Conservation (phyloP, 2,329 filamentous ascomycete genomes). For the Whalleya microplaca region DNA sequence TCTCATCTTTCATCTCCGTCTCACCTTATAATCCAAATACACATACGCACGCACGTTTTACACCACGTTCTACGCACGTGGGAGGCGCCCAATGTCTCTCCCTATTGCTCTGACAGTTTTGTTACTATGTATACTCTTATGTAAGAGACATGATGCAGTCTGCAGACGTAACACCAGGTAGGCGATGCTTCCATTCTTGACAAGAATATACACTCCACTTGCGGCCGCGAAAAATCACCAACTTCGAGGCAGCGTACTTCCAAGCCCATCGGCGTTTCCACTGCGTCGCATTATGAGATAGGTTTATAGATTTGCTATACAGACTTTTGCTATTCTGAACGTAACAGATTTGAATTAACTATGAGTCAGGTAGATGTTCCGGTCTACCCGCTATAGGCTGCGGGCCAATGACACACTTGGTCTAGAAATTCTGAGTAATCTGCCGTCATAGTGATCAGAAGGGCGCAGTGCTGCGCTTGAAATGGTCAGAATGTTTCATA, state of each 20-base stretch:
- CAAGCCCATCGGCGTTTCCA: not conserved
- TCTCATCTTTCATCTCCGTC: not conserved
- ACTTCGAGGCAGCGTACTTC: not conserved
- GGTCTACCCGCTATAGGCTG: not conserved
- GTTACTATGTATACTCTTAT: constrained; percentile 17
- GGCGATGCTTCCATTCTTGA: constrained; percentile 19
- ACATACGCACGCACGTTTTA: no score
- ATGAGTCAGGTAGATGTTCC: not conserved
- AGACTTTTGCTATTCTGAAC: no score
- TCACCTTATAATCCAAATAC: not conserved
- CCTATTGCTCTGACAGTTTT: not conserved
- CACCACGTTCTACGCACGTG: not conserved
- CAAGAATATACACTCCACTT: constrained; percentile 1
- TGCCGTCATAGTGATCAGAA: not conserved
- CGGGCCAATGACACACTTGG: not conserved
- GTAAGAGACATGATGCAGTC: constrained; percentile 10
- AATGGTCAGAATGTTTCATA: not conserved
- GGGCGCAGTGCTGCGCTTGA: not conserved
- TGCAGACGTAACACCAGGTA: constrained; percentile 17
- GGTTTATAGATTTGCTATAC: not conserved
- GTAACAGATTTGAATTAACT: not conserved
- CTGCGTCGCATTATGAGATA: not conserved
- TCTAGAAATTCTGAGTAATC: not conserved
- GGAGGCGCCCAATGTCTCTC: not conserved
- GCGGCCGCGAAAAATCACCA: not conserved